Conservation (phyloP, 441 rosid species). For the Mallotus japonicus region DNA sequence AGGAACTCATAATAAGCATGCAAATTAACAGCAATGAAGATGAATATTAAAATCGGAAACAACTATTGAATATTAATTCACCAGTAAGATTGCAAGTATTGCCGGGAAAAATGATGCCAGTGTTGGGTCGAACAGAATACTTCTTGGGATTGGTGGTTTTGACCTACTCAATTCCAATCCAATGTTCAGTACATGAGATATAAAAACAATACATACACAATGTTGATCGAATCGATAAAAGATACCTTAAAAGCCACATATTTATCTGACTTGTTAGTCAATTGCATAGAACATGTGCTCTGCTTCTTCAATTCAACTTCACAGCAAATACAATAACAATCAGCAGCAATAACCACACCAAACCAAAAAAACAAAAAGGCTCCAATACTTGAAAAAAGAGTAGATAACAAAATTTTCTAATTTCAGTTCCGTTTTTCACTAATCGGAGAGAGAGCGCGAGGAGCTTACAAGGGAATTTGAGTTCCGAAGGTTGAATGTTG, state of each 20-base stretch:
- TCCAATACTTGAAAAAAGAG: background rate
- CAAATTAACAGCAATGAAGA: too few species aligned
- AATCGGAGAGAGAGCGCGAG: background rate
- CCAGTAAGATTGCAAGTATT: slow-evolving; percentile 64
- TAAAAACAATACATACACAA: too few species aligned
- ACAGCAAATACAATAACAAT: background rate
- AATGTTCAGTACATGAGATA: too few species aligned
- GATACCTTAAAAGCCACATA: slow-evolving; percentile 80
- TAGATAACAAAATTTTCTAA: background rate
- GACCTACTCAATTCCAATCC: slow-evolving; percentile 41
- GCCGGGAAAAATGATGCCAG: slow-evolving; percentile 69
- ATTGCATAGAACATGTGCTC: slow-evolving; percentile 64
- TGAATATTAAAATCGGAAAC: too few species aligned
- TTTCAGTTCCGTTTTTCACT: background rate
- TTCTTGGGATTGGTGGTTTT: slow-evolving; percentile 86
- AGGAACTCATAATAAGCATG: too few species aligned
- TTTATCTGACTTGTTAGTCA: slow-evolving; percentile 67
- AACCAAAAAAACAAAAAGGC: background rate
- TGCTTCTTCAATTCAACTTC: slow-evolving; percentile 87
- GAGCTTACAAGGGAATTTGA: slow-evolving; percentile 73
- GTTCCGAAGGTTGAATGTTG: slow-evolving; percentile 59
- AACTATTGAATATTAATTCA: slow-evolving; percentile 3
- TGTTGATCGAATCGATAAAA: background rate
- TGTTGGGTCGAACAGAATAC: slow-evolving; percentile 80
- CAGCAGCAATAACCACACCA: background rate